phyloP scores from a whole-genome alignment of 1,284 basidiomycete species.

The Cutaneotrichosporon cyanovorans region DNA sequence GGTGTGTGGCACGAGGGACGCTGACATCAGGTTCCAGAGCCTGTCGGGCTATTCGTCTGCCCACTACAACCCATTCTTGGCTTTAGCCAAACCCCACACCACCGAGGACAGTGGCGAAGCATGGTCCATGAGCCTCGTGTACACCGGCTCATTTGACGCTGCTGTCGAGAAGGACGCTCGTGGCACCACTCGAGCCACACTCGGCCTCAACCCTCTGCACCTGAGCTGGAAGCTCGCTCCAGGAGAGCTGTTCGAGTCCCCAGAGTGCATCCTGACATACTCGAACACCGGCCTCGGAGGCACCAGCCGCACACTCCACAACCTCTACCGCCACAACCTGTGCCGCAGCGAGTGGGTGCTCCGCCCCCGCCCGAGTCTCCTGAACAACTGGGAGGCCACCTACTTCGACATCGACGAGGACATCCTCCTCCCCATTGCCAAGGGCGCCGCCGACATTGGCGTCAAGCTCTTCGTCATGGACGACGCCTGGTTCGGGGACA shows the following conservation, averaged over 20 bases:
- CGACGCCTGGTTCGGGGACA: conserved; percentile 34
- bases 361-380: conserved; percentile 19
- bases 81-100: conserved; percentile 15
- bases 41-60: conserved; percentile 26
- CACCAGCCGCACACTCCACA: conserved; percentile 21
- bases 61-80: conserved; percentile 29
- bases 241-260: conserved; percentile 22
- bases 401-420: conserved; percentile 27
- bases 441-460: conserved; percentile 18
- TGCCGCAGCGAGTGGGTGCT: conserved; percentile 8
- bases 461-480: conserved; percentile 33
- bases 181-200: conserved; percentile 15
- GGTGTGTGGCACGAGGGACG: too few relatives aligned
- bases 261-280: conserved; percentile 24
- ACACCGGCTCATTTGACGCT: conserved; percentile 21
- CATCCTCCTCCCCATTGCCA: conserved; percentile 17
- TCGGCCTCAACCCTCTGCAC: conserved; percentile 29
- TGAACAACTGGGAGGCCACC: conserved; percentile 36
- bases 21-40: conserved; percentile 19
- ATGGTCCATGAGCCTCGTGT: conserved; percentile 27
- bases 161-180: conserved; percentile 19
- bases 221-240: conserved; percentile 18
- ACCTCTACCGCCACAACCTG: conserved; percentile 23
- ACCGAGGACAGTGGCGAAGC: conserved; percentile 19
- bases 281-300: conserved; percentile 21